phyloP scores from a whole-genome alignment of 2,329 filamentous ascomycete genomes.

The Cladosporium sp. region DNA sequence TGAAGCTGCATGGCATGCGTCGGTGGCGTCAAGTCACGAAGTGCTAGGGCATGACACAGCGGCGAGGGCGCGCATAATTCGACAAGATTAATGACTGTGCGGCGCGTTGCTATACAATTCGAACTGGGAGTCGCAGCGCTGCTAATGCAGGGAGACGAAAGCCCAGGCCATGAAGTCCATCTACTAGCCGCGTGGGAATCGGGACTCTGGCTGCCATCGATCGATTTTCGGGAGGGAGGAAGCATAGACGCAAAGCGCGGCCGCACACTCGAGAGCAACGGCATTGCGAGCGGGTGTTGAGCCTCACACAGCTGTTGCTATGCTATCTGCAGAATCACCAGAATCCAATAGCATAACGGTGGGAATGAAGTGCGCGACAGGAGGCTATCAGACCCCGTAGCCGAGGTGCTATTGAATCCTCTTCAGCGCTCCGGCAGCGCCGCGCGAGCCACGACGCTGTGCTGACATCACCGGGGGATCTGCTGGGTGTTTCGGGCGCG shows the following conservation, averaged over 20 bases:
- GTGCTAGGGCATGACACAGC: not conserved
- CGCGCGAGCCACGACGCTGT: too few species aligned
- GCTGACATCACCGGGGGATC: too few species aligned
- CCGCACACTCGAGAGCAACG: too few species aligned
- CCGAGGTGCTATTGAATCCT: too few species aligned
- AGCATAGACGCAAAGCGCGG: not conserved
- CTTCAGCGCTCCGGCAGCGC: too few species aligned
- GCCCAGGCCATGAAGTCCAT: not conserved
- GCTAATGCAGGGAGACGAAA: not conserved
- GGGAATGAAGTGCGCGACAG: too few species aligned
- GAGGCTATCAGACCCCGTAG: too few species aligned
- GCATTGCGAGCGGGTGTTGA: too few species aligned
- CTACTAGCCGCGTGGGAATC: not conserved
- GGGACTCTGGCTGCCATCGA: not conserved
- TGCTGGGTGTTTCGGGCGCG: not conserved
- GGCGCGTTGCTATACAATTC: not conserved
- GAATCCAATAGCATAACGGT: too few species aligned
- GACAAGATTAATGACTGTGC: not conserved
- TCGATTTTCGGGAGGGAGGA: not conserved
- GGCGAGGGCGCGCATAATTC: not conserved
- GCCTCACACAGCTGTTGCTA: too few species aligned
- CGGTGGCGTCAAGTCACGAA: not conserved
- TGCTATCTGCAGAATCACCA: not conserved
- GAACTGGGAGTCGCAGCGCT: not conserved
- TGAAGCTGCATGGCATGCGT: slow-evolving; percentile 9